Evolutionary conservation across 164 flowering plant genomes (phyloP), one percentile per base, ranked within the genome.

Genomic region (Dillenia turbinata): DNA sequence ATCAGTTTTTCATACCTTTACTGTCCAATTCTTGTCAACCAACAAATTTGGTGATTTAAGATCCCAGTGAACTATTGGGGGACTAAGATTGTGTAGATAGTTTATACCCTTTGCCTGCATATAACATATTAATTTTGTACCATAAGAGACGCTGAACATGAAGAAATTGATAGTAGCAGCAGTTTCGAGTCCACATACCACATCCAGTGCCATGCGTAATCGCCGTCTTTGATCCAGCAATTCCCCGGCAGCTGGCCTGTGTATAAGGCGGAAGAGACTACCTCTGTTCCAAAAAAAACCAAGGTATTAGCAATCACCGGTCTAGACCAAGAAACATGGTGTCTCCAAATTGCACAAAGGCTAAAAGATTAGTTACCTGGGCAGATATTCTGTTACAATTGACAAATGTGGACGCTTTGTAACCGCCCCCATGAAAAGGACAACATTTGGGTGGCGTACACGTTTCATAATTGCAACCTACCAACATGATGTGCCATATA

Each of bases 391-490:
- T 44, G 98, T 94, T 66, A 87, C 95, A 26, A 94, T 94, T 44
- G 98, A 94, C 43, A 94, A 76, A 78, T 90, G 87, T 44, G 96
- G 97, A 65, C 83, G 89, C 73, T 83, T 81, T 57, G 98, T 94
- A 24, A 94, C 98, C 48, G 98, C 98, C 72, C 98, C 98, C 98
- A 94, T 94, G 77, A 94, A 94, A 52, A 94, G 91, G 58, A 94
- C 98, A 65, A 90, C 87, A 79, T 94, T 90, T 56, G 98, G 98
- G 79, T 90, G 98, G 46, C 98, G 94, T 22, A 86, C 81, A 45
- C 97, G 97, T 73, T 94, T 94, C 98, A 94, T 86, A 65, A 94
- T 89, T 17, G 96, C 92, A 70, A 94, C 98, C 98, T 90, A 66
- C 48, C 73, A 48, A 58, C 24, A 61, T 5, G 40, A 33, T 0